These are phyloP conservation scores for Solanum phureja DNA, from an alignment of 257 asterid genomes.

Conservation along the genomic window DNA sequence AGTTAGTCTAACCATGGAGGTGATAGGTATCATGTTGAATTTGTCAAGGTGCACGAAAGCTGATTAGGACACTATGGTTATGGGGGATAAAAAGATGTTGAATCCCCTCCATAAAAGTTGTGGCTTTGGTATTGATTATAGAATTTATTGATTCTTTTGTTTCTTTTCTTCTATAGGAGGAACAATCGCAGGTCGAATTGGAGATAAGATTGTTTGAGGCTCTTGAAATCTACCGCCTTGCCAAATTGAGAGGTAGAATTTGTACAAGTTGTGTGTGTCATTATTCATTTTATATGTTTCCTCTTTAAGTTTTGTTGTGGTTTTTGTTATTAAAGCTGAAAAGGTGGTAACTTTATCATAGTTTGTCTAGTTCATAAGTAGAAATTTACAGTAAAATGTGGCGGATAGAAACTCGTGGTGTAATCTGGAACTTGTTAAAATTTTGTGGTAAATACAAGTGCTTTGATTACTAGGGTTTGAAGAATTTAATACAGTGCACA, in stretches of 20 bases:
- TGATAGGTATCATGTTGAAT: no score
- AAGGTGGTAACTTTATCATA: not conserved
- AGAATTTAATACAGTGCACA: not conserved
- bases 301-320: no score
- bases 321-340: not conserved
- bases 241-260: conserved; percentile 59
- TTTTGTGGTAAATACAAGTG: not conserved
- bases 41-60: no score
- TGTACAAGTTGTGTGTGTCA: not conserved
- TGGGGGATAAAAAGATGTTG: no score
- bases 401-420: not conserved
- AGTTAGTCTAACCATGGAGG: no score
- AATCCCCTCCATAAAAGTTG: not conserved
- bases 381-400: not conserved
- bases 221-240: conserved; percentile 80
- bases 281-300: not conserved
- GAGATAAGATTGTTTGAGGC: conserved; percentile 81
- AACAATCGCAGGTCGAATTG: conserved; percentile 68
- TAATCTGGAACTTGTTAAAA: not conserved
- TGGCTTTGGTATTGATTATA: not conserved
- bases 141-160: not conserved
- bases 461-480: not conserved
- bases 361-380: not conserved
- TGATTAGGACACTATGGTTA: no score
- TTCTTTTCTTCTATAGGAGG: conserved; percentile 28